Base-by-base conservation (phyloP, 345 rosid species). In the Rhodamnia rubescens region DNA sequence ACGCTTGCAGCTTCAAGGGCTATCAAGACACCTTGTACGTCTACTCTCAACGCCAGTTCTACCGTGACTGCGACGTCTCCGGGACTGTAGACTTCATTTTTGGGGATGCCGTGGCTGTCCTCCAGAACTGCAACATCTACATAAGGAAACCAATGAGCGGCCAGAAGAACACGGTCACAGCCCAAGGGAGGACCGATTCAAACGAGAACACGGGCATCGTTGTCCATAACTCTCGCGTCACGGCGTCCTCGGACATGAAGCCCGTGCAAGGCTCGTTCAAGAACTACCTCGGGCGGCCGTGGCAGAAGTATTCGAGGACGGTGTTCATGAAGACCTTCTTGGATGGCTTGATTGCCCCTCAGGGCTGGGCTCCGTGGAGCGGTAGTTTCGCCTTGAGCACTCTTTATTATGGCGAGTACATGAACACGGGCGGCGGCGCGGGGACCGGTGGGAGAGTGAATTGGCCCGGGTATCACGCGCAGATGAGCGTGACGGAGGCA, bases 21-120 rank as follows among this genome's bases (percentile, higher is more conserved):
- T 96, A 95, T 87, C 99, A 96, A 86, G 98, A 96, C 90, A 96
- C 99, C 56, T 87, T 96, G 44, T 96, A 96, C 80, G 96, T 95
- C 53, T 92, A 95, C 88, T 57, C 98, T 24, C 89, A 91, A 29
- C 94, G 98, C 61, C 99, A 96, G 85, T 96, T 96, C 93, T 95
- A 95, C 86, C 93, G 95, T 27, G 81, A 93, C 86, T 95, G 98
- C 57, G 89, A 94, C 89, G 87, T 96, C 20, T 90, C 94, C 51
- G 99, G 99, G 5, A 95, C 97, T 22, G 75, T 91, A 18, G 99
- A 96, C 90, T 92, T 95, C 92, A 91, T 96, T 54, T 96, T 94
- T 44, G 99, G 99, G 1, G 92, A 96, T 81, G 95, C 99, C 2
- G 89, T 85, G 5, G 94, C 86, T 1, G 88, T 93, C 7, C 13